Base-by-base conservation (phyloP, 2,329 filamentous ascomycete species). In the Penicillium paneum region DNA sequence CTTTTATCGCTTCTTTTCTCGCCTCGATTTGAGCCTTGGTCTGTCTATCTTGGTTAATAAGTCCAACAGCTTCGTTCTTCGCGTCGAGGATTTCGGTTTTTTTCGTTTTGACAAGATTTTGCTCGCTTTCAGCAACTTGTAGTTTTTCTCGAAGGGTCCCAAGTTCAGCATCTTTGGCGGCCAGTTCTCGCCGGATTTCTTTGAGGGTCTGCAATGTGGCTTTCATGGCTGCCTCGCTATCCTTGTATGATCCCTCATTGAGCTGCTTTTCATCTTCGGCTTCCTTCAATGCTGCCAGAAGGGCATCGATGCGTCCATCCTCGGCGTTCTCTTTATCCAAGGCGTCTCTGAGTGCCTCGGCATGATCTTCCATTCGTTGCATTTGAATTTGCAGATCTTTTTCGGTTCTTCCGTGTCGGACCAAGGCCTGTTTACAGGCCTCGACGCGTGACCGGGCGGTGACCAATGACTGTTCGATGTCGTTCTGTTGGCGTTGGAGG, bases 291-390 rank as follows among this genome's bases (percentile, higher is more conserved):
- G 83, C 77, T 15, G 76, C 71, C 51, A 81, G 81, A 2, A 91
- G 75, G 12, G 75, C 75, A 42, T 85, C 81, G 1, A 93, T 75
- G 49, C 81, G 80, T 45, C 83, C 86, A 66, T 91, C 90, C 51
- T 85, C 83, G 3, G 87, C 78, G 47, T 73, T 75, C 53, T 83
- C 79, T 52, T 74, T 76, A 19, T 84, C 82, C 40, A 86, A 75
- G 12, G 81, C 86, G 56, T 89, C 79, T 58, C 90, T 85, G 36
- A 95, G 78, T 41, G 84, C 83, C 50, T 84, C 82, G 31, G 88
- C 78, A 7, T 78, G 76, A 48, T 87, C 84, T 48, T 87, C 81
- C 7, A 85, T 82, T 48, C 76, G 73, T 57, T 90, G 86, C 32
- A 81, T 68, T 3, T 79, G 74, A 36, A 83, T 72, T 55, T 81